Base-by-base conservation (phyloP, 2,329 filamentous ascomycete species). In the Arthrobotrys musiformis region DNA sequence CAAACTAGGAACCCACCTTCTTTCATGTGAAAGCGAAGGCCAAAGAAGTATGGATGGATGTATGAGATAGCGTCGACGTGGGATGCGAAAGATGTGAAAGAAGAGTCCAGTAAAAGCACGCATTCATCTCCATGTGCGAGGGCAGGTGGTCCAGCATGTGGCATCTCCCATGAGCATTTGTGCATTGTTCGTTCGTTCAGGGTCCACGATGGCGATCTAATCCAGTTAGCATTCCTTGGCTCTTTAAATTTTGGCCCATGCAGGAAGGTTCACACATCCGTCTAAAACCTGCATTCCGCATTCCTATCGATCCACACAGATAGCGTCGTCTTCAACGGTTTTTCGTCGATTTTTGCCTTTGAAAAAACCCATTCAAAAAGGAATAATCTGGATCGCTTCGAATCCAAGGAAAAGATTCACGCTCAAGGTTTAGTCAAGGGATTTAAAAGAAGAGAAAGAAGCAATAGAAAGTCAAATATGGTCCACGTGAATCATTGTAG, bases 61-160 rank as follows among this genome's bases (percentile, higher is more conserved):
- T n/a, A n/a, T n/a, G n/a, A n/a, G n/a, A n/a, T n/a, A n/a, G n/a
- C n/a, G n/a, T n/a, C n/a, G n/a, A n/a, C n/a, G n/a, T n/a, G n/a
- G n/a, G n/a, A n/a, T n/a, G n/a, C n/a, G n/a, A n/a, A 62, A 50
- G 56, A 48, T 52, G 28, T 26, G 35, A 35, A 30, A 56, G 11
- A 28, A 2, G 40, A 19, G 33, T 15, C 64, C 72, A 70, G 64
- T 76, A n/a, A 76, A 40, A 76, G 17, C 56, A 48, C 64, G 26
- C 30, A 64, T 76, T 60, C 50, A 11, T 70, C 64, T 50, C 63
- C 72, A 76, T 76, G 72, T 76, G 72, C 37, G 15, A 44, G 28
- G n/a, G 30, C 48, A 50, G 48, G 22, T 68, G 63, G 33, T 33
- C 70, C 52, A 52, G 50, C 60, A 64, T 64, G 60, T 66, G 69